phyloP scores from a whole-genome alignment of 2,329 filamentous ascomycete species.

The Neonectria ditissima region DNA sequence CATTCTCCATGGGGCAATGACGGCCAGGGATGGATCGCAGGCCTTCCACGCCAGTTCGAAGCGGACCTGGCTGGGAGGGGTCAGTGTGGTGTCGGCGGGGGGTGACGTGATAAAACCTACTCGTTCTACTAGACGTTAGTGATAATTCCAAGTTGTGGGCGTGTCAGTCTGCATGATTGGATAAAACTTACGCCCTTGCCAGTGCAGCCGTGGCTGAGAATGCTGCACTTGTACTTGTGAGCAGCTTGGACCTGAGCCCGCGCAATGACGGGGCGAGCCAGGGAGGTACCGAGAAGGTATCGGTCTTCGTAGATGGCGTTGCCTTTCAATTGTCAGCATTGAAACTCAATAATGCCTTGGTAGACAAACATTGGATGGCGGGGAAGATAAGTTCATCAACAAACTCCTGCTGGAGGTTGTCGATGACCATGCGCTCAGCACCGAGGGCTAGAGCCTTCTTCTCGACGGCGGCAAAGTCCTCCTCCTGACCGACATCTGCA shows the following conservation, averaged over 20 bases:
- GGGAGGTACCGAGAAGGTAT: slow-evolving; percentile 61
- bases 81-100: slow-evolving; percentile 11
- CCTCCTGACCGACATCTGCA: slow-evolving; percentile 75
- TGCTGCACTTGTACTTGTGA: slow-evolving; percentile 52
- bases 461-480: slow-evolving; percentile 77
- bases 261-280: slow-evolving; percentile 75
- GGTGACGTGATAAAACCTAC: slow-evolving; percentile 32
- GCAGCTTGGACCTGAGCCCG: slow-evolving; percentile 57
- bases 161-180: background rate
- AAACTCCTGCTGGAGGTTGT: slow-evolving; percentile 77
- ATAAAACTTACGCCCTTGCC: slow-evolving; percentile 66
- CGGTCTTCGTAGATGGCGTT: slow-evolving; percentile 72
- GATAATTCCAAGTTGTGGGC: background rate
- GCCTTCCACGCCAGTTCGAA: slow-evolving; percentile 43
- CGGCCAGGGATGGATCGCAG: slow-evolving; percentile 70
- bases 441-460: slow-evolving; percentile 65
- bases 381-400: slow-evolving; percentile 81
- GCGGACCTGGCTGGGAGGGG: slow-evolving; percentile 49
- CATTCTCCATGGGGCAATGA: slow-evolving; percentile 81
- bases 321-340: slow-evolving; percentile 66
- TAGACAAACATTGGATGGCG: slow-evolving; percentile 68
- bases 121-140: slow-evolving; percentile 40
- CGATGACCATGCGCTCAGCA: slow-evolving; percentile 55
- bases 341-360: slow-evolving; percentile 46
- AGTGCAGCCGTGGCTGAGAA: slow-evolving; percentile 66